These are phyloP conservation scores for Rhodotorula sp. DNA, from an alignment of 1,284 basidiomycete species.

Conservation along the genomic window DNA sequence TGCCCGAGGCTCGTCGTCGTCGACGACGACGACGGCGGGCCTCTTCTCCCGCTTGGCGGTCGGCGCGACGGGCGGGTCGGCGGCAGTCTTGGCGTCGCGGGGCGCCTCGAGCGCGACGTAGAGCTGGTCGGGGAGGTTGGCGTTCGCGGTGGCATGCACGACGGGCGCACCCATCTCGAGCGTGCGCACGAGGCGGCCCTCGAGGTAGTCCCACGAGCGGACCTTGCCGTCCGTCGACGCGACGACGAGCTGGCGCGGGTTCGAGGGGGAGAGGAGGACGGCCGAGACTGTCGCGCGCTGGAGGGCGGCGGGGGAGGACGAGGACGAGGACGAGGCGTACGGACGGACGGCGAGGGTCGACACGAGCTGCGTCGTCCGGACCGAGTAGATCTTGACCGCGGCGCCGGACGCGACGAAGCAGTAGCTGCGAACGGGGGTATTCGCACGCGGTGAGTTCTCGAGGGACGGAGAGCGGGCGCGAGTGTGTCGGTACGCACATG, in stretches of 20 bases:
- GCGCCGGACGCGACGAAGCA: slow-evolving; percentile 78
- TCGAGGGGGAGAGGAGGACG: slow-evolving; percentile 75
- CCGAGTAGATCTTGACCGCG: slow-evolving; percentile 77
- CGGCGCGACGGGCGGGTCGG: not conserved
- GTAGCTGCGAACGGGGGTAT: slow-evolving; percentile 65
- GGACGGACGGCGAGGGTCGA: slow-evolving; percentile 63
- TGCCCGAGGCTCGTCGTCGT: slow-evolving; percentile 38
- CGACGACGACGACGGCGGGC: slow-evolving; percentile 38
- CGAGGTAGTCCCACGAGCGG: slow-evolving; percentile 90
- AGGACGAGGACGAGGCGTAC: slow-evolving; percentile 51
- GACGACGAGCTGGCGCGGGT: slow-evolving; percentile 84
- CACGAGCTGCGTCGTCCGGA: slow-evolving; percentile 68
- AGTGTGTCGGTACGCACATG: slow-evolving; percentile 12
- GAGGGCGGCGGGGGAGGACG: slow-evolving; percentile 53
- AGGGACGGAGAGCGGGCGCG: no score
- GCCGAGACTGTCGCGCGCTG: slow-evolving; percentile 58
- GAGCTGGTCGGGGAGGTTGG: slow-evolving; percentile 62
- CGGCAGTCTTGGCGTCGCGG: not conserved
- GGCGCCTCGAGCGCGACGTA: slow-evolving; percentile 53
- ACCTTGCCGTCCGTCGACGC: slow-evolving; percentile 78
- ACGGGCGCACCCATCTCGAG: slow-evolving; percentile 70
- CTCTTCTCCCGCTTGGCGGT: not conserved
- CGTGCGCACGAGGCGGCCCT: slow-evolving; percentile 73
- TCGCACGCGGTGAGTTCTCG: no score
- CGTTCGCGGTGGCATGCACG: slow-evolving; percentile 67